Percentiles rank a stretch among this genome's conserved stretches.
Evolutionary conservation across 805 yeast genomes (phyloP).

Genomic region (Scheffersomyces spartinae): DNA sequence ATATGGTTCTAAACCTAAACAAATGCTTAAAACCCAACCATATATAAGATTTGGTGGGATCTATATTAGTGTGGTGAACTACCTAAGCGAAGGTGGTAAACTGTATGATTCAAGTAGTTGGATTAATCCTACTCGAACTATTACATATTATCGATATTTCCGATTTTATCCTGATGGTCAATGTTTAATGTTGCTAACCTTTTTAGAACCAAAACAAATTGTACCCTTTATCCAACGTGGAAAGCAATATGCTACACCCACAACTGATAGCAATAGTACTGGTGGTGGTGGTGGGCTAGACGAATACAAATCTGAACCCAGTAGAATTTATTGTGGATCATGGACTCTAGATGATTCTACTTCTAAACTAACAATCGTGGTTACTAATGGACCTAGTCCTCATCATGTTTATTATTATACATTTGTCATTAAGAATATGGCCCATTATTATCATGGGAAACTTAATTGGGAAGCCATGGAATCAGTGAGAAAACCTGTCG

Average conservation of each 20-base stretch:
- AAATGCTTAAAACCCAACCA: slow-evolving; percentile 56
- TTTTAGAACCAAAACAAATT: slow-evolving; percentile 58
- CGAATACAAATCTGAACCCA: slow-evolving; percentile 17
- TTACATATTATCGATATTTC: slow-evolving; percentile 79
- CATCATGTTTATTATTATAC: no score
- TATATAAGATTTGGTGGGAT: slow-evolving; percentile 72
- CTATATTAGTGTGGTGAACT: slow-evolving; percentile 76
- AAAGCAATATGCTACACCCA: no score
- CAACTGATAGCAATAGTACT: slow-evolving; percentile 16
- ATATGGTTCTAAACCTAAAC: slow-evolving; percentile 26
- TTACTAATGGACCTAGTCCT: no score
- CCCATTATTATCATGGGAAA: slow-evolving; percentile 46
- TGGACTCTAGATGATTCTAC: no score
- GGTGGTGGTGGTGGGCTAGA: slow-evolving; percentile 16
- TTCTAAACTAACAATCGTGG: no score
- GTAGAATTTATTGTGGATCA: no score
- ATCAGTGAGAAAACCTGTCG: slow-evolving; percentile 33
- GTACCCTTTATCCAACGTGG: slow-evolving; percentile 52
- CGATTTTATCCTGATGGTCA: slow-evolving; percentile 74
- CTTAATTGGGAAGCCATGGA: slow-evolving; percentile 61
- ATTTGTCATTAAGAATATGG: slow-evolving; percentile 66
- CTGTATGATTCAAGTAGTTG: slow-evolving; percentile 55
- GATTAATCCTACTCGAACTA: slow-evolving; percentile 67
- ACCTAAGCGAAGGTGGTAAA: slow-evolving; percentile 73
- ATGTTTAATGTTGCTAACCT: slow-evolving; percentile 57